Percentiles rank a stretch among this genome's conserved stretches.
Conservation (phyloP, 192 early-diverging fungal genomes). For the Umbelopsis sp. region DNA sequence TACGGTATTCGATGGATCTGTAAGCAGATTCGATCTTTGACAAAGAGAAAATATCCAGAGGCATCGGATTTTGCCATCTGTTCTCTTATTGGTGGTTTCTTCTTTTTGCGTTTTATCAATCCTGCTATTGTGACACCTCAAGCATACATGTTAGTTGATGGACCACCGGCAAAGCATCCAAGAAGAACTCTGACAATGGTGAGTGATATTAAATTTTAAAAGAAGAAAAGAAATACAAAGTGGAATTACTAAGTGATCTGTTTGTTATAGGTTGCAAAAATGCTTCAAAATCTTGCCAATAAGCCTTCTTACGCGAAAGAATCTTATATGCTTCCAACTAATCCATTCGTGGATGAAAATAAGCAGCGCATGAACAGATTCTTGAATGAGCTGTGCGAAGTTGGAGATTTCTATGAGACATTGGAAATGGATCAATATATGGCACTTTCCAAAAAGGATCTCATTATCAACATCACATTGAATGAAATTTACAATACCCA, state of each 20-base stretch:
- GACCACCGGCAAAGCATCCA: constrained; percentile 72
- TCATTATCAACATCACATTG: constrained; percentile 82
- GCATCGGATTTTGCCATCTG: constrained; percentile 82
- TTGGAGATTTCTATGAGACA: constrained; percentile 91
- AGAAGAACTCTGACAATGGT: constrained; percentile 85
- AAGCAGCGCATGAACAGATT: constrained; percentile 82
- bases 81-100: constrained; percentile 94
- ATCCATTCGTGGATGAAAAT: constrained; percentile 87
- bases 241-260: neutral
- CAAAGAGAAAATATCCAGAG: constrained; percentile 89
- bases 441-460: constrained; percentile 88
- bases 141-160: constrained; percentile 87
- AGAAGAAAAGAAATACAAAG: neutral
- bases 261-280: constrained; percentile 71
- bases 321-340: constrained; percentile 83
- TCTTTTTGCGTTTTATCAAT: constrained; percentile 93
- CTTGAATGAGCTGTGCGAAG: constrained; percentile 88
- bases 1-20: constrained; percentile 98
- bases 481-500: constrained; percentile 97
- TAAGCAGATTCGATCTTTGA: constrained; percentile 91
- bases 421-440: constrained; percentile 98
- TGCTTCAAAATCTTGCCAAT: constrained; percentile 94
- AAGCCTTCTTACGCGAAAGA: constrained; percentile 91
- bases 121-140: constrained; percentile 96
- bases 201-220: neutral